Base-by-base conservation (phyloP, 192 early-diverging fungal genomes). In the Dispira simplex region DNA sequence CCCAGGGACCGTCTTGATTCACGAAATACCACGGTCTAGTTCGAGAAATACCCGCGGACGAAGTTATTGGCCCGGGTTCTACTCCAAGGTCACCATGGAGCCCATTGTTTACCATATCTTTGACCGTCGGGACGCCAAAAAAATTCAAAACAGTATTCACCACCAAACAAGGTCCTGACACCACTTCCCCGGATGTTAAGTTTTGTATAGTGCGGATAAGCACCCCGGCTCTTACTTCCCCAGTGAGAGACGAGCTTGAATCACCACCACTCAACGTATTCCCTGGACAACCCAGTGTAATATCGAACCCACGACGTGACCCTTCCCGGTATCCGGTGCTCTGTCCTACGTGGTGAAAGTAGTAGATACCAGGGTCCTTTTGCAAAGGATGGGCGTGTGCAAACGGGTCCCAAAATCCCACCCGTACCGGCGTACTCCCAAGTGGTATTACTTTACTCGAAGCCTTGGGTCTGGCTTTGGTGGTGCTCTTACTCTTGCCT, bases 291-390 rank as follows among this genome's bases (percentile, higher is more conserved):
- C 58, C 58, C 32, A 60, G 58, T 10, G 58, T 60, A 44, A 60
- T 60, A 13, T 60, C 58, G 14, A 60, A 16, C 10, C 58, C 58
- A 18, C 58, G 58, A 28, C 58, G 26, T 13, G 58, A 44, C 11
- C 58, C 58, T 44, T 60, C 58, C 58, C 58, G 58, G 58, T 60
- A 60, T 13, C 58, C 58, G 1, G 26, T 44, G 27, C 58, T 60
- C 21, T 60, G 58, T 28, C 58, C 58, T 6, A 60, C 43, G 44
- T 44, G 39, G 58, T 60, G 58, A 44, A 60, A 60, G 44, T 60
- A 60, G 21, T 43, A 60, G 14, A 27, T 11, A 43, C 43, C 32
- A 14, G 58, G 32, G 4, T 60, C 39, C 39, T 44, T 14, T 27
- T 60, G 58, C 18, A 60, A 27, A 44, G 26, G 27, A 44, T 60